phyloP scores from a whole-genome alignment of 768 basidiomycete species.

The Boletus speciosus region DNA sequence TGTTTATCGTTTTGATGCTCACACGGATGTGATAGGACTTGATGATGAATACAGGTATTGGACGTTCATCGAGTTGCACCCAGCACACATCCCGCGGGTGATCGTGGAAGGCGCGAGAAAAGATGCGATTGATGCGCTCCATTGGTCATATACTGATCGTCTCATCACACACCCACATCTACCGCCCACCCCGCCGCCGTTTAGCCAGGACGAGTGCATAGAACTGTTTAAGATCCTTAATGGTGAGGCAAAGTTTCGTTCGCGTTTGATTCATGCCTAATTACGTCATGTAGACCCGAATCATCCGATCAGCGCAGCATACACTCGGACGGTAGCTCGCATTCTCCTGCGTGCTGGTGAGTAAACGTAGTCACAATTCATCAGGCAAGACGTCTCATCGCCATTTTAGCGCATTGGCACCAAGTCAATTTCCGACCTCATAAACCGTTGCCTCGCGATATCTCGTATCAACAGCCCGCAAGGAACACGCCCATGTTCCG shows the following conservation, averaged over 20 bases:
- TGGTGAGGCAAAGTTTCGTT: slow-evolving; percentile 17
- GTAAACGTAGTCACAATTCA: slow-evolving; percentile 20
- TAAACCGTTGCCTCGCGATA: slow-evolving; percentile 61
- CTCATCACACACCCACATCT: slow-evolving; percentile 55
- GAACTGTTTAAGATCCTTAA: slow-evolving; percentile 62
- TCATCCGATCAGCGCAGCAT: slow-evolving; percentile 36
- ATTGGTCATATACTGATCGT: slow-evolving; percentile 81
- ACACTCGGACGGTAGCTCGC: slow-evolving; percentile 64
- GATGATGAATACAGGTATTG: slow-evolving; percentile 81
- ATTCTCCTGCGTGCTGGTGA: slow-evolving; percentile 65
- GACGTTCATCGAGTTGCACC: slow-evolving; percentile 76
- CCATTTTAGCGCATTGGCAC: slow-evolving; percentile 54
- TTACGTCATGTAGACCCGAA: slow-evolving; percentile 12
- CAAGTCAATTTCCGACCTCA: slow-evolving; percentile 67
- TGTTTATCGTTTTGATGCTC: neutral
- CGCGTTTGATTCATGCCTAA: neutral
- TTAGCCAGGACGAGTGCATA: slow-evolving; percentile 73
- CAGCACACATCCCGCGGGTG: slow-evolving; percentile 55
- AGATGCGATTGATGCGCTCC: slow-evolving; percentile 73
- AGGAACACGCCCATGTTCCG: slow-evolving; percentile 43
- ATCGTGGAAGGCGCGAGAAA: slow-evolving; percentile 53
- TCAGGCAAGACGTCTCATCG: slow-evolving; percentile 1
- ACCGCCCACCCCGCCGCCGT: slow-evolving; percentile 54
- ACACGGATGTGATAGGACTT: slow-evolving; percentile 43
- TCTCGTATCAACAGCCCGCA: slow-evolving; percentile 28